Conservation (phyloP, 345 rosid species). For the Raphanus raphanistrum region DNA sequence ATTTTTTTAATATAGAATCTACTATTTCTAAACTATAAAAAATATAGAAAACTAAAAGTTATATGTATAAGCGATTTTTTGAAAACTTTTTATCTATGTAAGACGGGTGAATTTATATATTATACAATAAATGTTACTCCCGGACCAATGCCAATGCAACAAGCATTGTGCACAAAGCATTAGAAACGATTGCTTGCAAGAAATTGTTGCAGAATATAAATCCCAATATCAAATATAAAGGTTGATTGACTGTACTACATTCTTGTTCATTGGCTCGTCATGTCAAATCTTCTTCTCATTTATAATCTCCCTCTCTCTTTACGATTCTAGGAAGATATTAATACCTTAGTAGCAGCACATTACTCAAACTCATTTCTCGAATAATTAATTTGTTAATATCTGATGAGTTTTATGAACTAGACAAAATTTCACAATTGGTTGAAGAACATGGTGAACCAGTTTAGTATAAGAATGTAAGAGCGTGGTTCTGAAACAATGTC, state of each 20-base stretch:
- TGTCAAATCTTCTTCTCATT: slow-evolving; percentile 32
- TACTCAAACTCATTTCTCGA: too few species aligned
- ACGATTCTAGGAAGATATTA: not conserved
- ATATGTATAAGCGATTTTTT: too few species aligned
- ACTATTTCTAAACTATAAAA: too few species aligned
- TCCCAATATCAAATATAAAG: slow-evolving; percentile 18
- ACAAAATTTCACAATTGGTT: not conserved
- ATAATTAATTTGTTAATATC: too few species aligned
- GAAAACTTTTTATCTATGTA: too few species aligned
- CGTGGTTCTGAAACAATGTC: slow-evolving; percentile 21
- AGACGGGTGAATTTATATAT: too few species aligned
- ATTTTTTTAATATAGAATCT: too few species aligned
- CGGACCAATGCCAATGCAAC: too few species aligned
- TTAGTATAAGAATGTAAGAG: not conserved
- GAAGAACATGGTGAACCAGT: not conserved
- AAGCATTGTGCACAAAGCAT: not conserved
- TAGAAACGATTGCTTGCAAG: slow-evolving; percentile 32
- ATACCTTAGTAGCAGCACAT: too few species aligned
- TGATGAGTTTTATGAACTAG: not conserved
- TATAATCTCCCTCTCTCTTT: not conserved
- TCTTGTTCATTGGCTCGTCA: slow-evolving; percentile 36
- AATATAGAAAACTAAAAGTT: too few species aligned
- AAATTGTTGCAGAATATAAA: slow-evolving; percentile 35
- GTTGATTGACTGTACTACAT: slow-evolving; percentile 39
- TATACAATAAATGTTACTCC: too few species aligned